phyloP scores from a whole-genome alignment of 164 flowering plant species.

The Stephania cephalantha region DNA sequence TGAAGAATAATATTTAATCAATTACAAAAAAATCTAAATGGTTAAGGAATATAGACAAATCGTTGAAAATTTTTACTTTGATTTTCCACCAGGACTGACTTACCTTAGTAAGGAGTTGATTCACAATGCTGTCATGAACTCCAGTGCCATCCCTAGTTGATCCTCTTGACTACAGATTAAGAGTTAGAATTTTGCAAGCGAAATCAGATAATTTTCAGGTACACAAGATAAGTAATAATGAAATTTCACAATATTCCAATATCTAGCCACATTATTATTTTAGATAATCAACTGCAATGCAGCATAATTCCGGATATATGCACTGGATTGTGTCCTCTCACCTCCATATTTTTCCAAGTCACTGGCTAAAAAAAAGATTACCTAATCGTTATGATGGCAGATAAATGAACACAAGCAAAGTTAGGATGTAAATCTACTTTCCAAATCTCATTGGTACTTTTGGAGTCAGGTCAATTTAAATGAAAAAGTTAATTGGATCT shows the following conservation, averaged over 20 bases:
- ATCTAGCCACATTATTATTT: background rate
- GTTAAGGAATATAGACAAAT: background rate
- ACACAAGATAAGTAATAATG: background rate
- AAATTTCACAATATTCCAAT: background rate
- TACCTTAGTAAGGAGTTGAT: constrained; percentile 72
- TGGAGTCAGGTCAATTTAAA: background rate
- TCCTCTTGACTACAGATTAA: constrained; percentile 53
- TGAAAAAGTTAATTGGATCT: background rate
- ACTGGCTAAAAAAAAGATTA: background rate
- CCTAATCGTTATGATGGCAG: background rate
- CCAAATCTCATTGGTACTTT: background rate
- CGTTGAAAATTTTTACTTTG: background rate
- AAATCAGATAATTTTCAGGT: background rate
- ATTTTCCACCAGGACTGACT: constrained; percentile 3
- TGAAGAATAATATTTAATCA: constrained; percentile 26
- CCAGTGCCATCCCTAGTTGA: constrained; percentile 80
- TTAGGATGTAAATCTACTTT: background rate
- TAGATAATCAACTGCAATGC: background rate
- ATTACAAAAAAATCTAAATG: background rate
- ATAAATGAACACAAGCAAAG: background rate
- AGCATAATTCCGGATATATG: background rate
- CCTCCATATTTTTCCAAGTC: background rate
- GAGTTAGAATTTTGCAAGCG: background rate
- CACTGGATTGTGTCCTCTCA: background rate
- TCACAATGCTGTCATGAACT: constrained; percentile 72